phyloP scores from a whole-genome alignment of 1,284 basidiomycete species.

The Anthracocystis panici-leucophaei region DNA sequence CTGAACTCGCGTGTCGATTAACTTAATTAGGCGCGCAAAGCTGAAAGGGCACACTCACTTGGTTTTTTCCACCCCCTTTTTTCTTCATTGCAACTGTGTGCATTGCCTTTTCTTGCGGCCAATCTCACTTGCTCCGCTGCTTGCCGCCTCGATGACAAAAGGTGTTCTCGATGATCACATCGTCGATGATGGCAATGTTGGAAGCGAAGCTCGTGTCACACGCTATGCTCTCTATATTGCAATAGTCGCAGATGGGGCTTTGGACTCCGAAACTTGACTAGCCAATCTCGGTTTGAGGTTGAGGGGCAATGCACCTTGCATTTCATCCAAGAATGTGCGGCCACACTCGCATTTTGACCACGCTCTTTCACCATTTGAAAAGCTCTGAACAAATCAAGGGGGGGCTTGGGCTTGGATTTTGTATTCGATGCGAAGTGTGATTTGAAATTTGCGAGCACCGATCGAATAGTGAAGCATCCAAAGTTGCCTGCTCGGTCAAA shows the following conservation, averaged over 20 bases:
- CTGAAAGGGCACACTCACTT: too few relatives aligned
- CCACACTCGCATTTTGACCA: constrained; percentile 1
- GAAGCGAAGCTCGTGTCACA: too few relatives aligned
- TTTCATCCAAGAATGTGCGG: constrained; percentile 3
- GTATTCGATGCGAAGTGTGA: neutral
- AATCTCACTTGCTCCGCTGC: neutral
- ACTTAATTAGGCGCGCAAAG: too few relatives aligned
- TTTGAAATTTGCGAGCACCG: neutral
- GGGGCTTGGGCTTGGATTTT: neutral
- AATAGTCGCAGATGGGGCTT: neutral
- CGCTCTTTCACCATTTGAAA: neutral
- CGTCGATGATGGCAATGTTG: neutral
- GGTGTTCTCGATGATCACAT: neutral
- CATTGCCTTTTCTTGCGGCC: too few relatives aligned
- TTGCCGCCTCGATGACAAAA: neutral
- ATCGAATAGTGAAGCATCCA: neutral
- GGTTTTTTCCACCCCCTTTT: too few relatives aligned
- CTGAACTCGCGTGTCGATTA: too few relatives aligned
- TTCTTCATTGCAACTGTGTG: too few relatives aligned
- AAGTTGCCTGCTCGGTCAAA: constrained; percentile 11
- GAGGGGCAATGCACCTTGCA: constrained; percentile 7
- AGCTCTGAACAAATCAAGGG: neutral
- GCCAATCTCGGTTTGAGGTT: constrained; percentile 10
- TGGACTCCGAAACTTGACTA: neutral
- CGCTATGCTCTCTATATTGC: neutral